Evolutionary conservation across 495 filamentous ascomycete genomes (phyloP), one percentile per base, ranked within the genome.

Genomic region (Haplographium delicatum): DNA sequence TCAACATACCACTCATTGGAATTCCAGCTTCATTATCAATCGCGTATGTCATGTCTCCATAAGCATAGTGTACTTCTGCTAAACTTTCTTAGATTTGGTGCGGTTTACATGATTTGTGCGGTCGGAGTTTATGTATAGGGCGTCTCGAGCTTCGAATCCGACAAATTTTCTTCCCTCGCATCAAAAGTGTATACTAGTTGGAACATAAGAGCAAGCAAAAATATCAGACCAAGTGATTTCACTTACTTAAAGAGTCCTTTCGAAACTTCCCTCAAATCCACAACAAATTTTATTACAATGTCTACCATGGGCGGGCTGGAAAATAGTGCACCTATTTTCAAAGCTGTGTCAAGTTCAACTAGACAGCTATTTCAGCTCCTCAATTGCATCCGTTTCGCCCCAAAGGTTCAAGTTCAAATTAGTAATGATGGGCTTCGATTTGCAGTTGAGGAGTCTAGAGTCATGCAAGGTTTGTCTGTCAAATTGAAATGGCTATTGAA

Each of bases 81-180:
- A 26, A 51, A 4, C 35, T 8, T 44, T 48, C 22, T 3, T 63
- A 98, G 93, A 34, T 89, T 96, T 66, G 93, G 94, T 54, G 86
- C 91, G 38, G 89, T 97, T 18, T 95, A 88, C 75, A 91, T 95
- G 83, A 96, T 98, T 65, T 98, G 93, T 69, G 93, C 89, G 19
- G 93, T 90, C 65, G 93, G 93, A 62, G 94, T 98, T 63, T 98
- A 98, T 83, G 93, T 98, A 69, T 98, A 82, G 64, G 71, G 70
- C 68, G 69, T 70, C 72, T 66, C 66, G 70, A 33, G 27, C 19
- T n/a, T 22, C 43, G 23, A 51, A 33, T 33, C 34, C 50, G 25
- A 50, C 54, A 37, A 42, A 48, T 62, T 48, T 59, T 44, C 28
- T 50, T 40, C 34, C 31, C 20, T 46, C 47, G 39, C 45, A 56